Conservation (phyloP, 2,329 filamentous ascomycete genomes). For the Incumbomyces delicatus region DNA sequence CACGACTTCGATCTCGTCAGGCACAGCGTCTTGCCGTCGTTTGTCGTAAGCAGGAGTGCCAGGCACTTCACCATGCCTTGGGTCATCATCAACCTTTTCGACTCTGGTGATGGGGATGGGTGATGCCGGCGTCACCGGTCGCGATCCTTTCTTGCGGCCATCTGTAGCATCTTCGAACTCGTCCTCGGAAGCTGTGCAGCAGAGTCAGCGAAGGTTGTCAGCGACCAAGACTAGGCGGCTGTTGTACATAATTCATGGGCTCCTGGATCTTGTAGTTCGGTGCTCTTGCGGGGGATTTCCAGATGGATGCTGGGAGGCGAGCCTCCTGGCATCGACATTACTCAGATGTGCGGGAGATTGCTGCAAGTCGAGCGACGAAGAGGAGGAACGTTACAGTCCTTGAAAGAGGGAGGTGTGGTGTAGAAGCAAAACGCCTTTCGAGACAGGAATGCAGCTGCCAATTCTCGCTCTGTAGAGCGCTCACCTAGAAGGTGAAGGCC, state of each 20-base stretch:
- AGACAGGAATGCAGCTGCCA: too few species aligned
- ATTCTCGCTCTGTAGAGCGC: too few species aligned
- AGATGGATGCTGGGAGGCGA: slow-evolving; percentile 29
- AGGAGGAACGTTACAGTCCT: not conserved
- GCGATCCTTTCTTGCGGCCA: slow-evolving; percentile 32
- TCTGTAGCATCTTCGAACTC: slow-evolving; percentile 59
- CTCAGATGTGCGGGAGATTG: not conserved
- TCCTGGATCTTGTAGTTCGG: slow-evolving; percentile 47
- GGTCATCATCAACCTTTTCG: slow-evolving; percentile 51
- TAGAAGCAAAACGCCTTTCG: too few species aligned
- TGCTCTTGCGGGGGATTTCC: slow-evolving; percentile 45
- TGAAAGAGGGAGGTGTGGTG: not conserved
- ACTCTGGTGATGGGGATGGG: slow-evolving; percentile 53
- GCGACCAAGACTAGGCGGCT: not conserved
- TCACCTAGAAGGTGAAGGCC: too few species aligned
- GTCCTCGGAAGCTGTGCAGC: slow-evolving; percentile 45
- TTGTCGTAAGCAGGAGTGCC: slow-evolving; percentile 52
- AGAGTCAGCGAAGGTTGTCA: too few species aligned
- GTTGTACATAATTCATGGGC: slow-evolving; percentile 45
- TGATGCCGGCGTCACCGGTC: slow-evolving; percentile 33
- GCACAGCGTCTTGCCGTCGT: slow-evolving; percentile 49
- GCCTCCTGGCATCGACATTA: slow-evolving; percentile 11
- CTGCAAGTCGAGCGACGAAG: slow-evolving; percentile 3
- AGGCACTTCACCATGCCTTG: slow-evolving; percentile 52
- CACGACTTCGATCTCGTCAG: slow-evolving; percentile 54